Evolutionary conservation across 129 eudicot species (phyloP).

Genomic region (Smallanthus sonchifolius): DNA sequence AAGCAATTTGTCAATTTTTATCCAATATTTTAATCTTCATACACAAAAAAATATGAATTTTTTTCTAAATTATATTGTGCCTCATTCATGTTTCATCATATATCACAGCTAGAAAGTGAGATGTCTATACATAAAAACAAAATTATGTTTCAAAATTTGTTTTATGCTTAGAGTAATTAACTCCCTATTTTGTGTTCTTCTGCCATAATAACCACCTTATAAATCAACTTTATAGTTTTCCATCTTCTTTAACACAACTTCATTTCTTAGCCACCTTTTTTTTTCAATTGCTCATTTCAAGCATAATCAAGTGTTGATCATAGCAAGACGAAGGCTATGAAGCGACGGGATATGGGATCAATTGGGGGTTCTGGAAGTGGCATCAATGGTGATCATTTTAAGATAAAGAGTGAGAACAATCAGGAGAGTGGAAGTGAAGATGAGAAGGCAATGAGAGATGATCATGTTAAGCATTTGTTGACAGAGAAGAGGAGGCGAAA

Average conservation of each 20-base stretch:
- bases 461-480: conserved; percentile 61
- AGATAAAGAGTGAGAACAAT: background rate
- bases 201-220: background rate
- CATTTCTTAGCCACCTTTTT: too few species aligned
- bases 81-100: background rate
- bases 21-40: background rate
- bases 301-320: conserved; percentile 2
- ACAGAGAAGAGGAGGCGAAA: conserved; percentile 81
- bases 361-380: background rate
- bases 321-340: conserved; percentile 1
- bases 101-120: conserved; percentile 5
- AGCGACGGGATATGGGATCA: background rate
- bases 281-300: background rate
- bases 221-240: conserved; percentile 13
- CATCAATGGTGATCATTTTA: background rate
- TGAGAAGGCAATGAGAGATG: conserved; percentile 18
- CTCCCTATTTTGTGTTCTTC: background rate
- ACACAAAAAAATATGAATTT: background rate
- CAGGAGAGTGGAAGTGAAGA: background rate
- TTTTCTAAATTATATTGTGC: background rate
- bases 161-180: background rate
- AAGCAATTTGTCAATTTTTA: background rate
- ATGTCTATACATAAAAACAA: conserved; percentile 7
- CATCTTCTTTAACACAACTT: conserved; percentile 17
- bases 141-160: background rate